Percentiles rank a stretch among this genome's conserved stretches.
These are phyloP conservation scores for Olyra latifolia DNA, from an alignment of 176 grass and related monocot genomes.

Conservation along the genomic window DNA sequence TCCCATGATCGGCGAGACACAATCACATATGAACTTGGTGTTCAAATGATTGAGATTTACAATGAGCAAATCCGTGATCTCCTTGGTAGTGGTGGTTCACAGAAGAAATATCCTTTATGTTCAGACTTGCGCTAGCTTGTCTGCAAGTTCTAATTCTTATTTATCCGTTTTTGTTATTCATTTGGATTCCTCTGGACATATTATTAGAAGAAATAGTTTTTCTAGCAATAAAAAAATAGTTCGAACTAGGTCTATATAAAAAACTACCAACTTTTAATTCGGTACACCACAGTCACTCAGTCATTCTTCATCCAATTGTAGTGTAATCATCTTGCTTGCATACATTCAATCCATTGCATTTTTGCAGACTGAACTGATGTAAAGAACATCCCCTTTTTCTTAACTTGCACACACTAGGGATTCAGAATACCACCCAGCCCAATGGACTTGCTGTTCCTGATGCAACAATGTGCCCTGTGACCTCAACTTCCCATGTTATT, in stretches of 20 bases:
- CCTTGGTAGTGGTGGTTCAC: conserved; percentile 54
- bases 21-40: conserved; percentile 70
- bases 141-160: neutral
- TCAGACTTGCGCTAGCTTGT: conserved; percentile 32
- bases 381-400: conserved; percentile 42
- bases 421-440: conserved; percentile 67
- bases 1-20: conserved; percentile 55
- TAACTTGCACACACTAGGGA: conserved; percentile 76
- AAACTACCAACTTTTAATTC: neutral
- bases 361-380: conserved; percentile 7
- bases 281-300: neutral
- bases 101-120: conserved; percentile 92
- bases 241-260: neutral
- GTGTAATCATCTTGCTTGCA: conserved; percentile 11
- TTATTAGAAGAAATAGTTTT: neutral
- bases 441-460: conserved; percentile 83
- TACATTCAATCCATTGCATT: conserved; percentile 14
- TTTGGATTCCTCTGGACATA: conserved; percentile 14
- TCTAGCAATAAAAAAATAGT: no score
- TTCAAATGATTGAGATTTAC: conserved; percentile 99
- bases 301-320: conserved; percentile 6
- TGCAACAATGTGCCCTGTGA: conserved; percentile 72
- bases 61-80: conserved; percentile 96
- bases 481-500: conserved; percentile 79
- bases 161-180: neutral